Base-by-base conservation (phyloP, 306 rosid genomes). In the Cotoneaster glaucophyllus region DNA sequence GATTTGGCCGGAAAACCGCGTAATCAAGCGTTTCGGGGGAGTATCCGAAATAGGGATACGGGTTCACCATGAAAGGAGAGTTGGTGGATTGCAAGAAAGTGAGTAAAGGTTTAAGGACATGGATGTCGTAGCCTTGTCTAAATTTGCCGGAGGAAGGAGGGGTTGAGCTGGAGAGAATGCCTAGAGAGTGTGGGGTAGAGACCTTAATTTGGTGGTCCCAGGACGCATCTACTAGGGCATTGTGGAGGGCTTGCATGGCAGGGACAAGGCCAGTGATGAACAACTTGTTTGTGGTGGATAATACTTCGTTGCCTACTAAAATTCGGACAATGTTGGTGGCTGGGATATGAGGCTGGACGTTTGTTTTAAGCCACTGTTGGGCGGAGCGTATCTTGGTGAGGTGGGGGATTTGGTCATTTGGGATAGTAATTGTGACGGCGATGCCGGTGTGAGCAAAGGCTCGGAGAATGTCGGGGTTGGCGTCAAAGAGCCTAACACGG, bases 81-180 rank as follows among this genome's bases (percentile, higher is more conserved):
- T 85, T 69, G 9, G 93, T 71, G 64, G 83, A 82, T n/a, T 77
- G 77, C 2, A 91, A 85, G 71, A 93, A 93, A n/a, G 48, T 81
- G 18, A 93, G 87, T 84, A 93, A 72, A 4, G 97, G 98, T 67
- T 84, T 88, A 13, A 93, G 57, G 3, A 91, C 79, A 45, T 88
- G 93, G 15, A 76, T 81, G 74, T 93, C 98, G 53, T 93, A 91
- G 78, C 98, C 98, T 84, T 83, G 92, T 29, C 98, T 78, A 64
- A 93, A 93, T 56, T 83, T 88, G 5, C 85, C 96, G 0, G 84
- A 29, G 32, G 97, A 93, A 5, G 98, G 98, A n/a, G 98, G 97
- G 71, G 74, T 85, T 17, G 98, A 89, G 75, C 77, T 74, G 19
- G 91, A 61, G 22, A 89, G 81, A 70, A 93, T 87, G 67, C 97